Evolutionary conservation across 2,329 filamentous ascomycete genomes (phyloP).

Genomic region (Diaporthe sp.): DNA sequence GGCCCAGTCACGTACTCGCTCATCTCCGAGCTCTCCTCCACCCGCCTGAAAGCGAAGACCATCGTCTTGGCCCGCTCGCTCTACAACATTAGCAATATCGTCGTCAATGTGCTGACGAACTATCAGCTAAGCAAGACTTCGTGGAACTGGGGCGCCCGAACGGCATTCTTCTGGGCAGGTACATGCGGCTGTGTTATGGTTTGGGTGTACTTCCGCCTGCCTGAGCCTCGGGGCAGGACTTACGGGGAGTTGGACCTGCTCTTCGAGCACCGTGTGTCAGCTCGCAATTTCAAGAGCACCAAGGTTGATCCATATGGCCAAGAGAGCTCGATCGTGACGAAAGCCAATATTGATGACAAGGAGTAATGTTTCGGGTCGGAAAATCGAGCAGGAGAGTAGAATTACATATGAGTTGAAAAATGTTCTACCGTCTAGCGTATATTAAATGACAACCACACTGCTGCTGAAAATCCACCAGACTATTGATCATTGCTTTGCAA

Average conservation of each 20-base stretch:
- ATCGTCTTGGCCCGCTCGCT: constrained; percentile 86
- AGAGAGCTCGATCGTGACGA: constrained; percentile 60
- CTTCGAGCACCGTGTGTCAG: constrained; percentile 80
- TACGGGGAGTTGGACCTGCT: constrained; percentile 90
- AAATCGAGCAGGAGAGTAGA: no score
- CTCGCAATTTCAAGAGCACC: constrained; percentile 77
- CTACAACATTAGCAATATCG: constrained; percentile 85
- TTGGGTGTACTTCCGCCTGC: constrained; percentile 84
- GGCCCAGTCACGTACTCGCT: constrained; percentile 92
- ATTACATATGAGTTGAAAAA: no score
- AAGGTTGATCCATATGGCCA: constrained; percentile 68
- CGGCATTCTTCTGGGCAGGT: constrained; percentile 86
- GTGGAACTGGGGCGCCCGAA: constrained; percentile 90
- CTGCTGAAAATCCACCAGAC: no score
- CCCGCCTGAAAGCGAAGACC: constrained; percentile 90
- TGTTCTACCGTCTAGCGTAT: no score
- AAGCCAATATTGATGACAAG: neutral
- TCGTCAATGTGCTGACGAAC: constrained; percentile 84
- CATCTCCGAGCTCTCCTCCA: constrained; percentile 85
- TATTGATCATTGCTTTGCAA: no score
- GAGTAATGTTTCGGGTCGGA: neutral
- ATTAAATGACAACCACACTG: no score
- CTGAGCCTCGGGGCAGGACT: constrained; percentile 82
- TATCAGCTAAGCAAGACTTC: constrained; percentile 92
- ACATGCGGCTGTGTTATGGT: constrained; percentile 81